These are phyloP conservation scores for Kwoniella shandongensis DNA, from an alignment of 768 basidiomycete species.

Conservation along the genomic window DNA sequence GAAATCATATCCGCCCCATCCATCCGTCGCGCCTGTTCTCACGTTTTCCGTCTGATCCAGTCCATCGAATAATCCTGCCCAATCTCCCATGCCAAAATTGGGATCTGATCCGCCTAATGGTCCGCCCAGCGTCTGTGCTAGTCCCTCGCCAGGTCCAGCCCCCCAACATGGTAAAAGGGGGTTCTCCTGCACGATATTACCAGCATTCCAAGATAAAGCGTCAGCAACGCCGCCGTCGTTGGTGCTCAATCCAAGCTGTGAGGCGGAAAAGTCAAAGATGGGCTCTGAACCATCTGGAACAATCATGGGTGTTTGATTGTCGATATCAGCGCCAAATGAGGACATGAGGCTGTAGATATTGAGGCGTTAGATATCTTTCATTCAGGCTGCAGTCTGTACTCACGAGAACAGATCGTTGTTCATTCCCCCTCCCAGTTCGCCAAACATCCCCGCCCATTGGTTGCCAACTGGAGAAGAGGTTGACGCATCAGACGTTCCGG, in stretches of 20 bases:
- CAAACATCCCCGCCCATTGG: conserved; percentile 24
- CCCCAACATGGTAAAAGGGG: background rate
- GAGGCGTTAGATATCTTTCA: background rate
- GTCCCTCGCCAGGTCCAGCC: background rate
- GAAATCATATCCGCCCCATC: too few species aligned
- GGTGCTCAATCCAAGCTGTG: background rate
- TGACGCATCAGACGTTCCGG: background rate
- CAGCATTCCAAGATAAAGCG: background rate
- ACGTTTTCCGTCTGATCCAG: background rate
- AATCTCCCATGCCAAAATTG: conserved; percentile 19
- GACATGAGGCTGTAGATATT: conserved; percentile 16
- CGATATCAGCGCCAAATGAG: conserved; percentile 20
- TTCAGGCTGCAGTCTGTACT: background rate
- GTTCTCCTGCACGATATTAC: background rate
- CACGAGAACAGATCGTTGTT: conserved; percentile 39
- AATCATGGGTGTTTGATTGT: conserved; percentile 6
- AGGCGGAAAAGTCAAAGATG: conserved; percentile 14
- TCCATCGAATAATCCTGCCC: conserved; percentile 14
- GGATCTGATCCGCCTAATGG: background rate
- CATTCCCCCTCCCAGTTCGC: conserved; percentile 26
- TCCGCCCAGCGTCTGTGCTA: background rate
- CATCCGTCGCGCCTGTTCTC: too few species aligned
- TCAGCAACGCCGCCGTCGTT: background rate
- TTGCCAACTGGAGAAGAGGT: conserved; percentile 8
- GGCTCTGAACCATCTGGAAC: conserved; percentile 6